Percentiles rank a stretch among this genome's conserved stretches.
phyloP scores from a whole-genome alignment of 208 protist genomes.

The Trypanosoma conorhini region DNA sequence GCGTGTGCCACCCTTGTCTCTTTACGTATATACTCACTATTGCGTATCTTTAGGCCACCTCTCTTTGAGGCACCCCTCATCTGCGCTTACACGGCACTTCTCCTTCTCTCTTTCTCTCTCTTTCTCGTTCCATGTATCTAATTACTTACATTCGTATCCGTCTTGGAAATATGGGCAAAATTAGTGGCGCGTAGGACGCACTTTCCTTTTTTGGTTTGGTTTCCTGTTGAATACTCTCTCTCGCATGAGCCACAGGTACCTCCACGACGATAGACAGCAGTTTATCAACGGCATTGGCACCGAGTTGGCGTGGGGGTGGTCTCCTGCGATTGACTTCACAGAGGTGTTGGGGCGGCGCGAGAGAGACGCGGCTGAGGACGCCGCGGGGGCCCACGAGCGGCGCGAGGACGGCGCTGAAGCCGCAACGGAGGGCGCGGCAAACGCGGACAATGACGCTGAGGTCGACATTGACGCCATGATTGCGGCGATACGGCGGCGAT shows the following conservation, averaged over 20 bases:
- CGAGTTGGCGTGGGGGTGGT: constrained; percentile 90
- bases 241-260: constrained; percentile 90
- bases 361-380: neutral
- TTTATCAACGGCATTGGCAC: constrained; percentile 86
- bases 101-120: neutral
- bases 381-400: neutral
- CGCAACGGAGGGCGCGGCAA: neutral
- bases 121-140: neutral
- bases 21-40: neutral
- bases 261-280: constrained; percentile 73
- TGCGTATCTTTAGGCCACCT: neutral
- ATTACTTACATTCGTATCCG: no score
- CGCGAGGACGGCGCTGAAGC: neutral
- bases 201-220: neutral
- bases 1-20: neutral
- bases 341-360: constrained; percentile 39
- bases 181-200: no score
- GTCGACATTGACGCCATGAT: constrained; percentile 48
- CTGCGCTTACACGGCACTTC: neutral
- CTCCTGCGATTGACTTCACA: constrained; percentile 79
- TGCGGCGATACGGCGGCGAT: constrained; percentile 20
- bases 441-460: neutral
- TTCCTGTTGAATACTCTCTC: neutral
- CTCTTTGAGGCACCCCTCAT: neutral
- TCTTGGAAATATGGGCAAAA: neutral